These are phyloP conservation scores for Aureobasidium sp. DNA, from an alignment of 2,329 filamentous ascomycete genomes.

Conservation along the genomic window DNA sequence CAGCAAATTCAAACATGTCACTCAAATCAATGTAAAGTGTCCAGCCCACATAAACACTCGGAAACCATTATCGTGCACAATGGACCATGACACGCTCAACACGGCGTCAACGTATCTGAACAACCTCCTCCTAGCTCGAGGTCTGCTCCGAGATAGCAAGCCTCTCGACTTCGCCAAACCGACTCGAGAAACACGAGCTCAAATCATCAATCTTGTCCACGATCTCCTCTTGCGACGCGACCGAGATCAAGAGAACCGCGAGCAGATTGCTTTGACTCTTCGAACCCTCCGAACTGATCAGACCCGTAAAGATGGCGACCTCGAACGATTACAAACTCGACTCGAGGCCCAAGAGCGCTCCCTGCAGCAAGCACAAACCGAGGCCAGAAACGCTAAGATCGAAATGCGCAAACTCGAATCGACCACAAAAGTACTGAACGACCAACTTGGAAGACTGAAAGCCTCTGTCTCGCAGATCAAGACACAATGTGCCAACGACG, in stretches of 20 bases:
- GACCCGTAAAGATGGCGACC: conserved; percentile 60
- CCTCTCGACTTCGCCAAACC: conserved; percentile 73
- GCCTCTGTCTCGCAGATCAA: conserved; percentile 74
- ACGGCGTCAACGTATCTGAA: conserved; percentile 59
- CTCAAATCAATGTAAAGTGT: background rate
- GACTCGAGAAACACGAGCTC: conserved; percentile 65
- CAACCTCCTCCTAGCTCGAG: conserved; percentile 58
- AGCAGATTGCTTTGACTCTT: conserved; percentile 72
- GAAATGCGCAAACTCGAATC: conserved; percentile 74
- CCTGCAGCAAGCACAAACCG: conserved; percentile 67
- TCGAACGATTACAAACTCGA: conserved; percentile 40
- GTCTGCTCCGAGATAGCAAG: conserved; percentile 57
- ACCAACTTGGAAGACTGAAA: conserved; percentile 75
- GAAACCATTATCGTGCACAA: conserved; percentile 20
- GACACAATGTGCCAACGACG: conserved; percentile 79
- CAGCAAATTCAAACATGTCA: conserved; percentile 11
- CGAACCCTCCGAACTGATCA: conserved; percentile 69
- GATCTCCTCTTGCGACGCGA: conserved; percentile 87
- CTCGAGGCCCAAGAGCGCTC: conserved; percentile 55
- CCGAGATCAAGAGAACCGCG: conserved; percentile 85
- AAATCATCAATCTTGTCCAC: conserved; percentile 88
- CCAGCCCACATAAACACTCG: background rate
- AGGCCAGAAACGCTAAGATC: conserved; percentile 68
- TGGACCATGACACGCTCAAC: conserved; percentile 48
- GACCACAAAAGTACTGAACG: conserved; percentile 66